Conservation (phyloP, 164 flowering plant genomes). For the Houttuynia cordata region DNA sequence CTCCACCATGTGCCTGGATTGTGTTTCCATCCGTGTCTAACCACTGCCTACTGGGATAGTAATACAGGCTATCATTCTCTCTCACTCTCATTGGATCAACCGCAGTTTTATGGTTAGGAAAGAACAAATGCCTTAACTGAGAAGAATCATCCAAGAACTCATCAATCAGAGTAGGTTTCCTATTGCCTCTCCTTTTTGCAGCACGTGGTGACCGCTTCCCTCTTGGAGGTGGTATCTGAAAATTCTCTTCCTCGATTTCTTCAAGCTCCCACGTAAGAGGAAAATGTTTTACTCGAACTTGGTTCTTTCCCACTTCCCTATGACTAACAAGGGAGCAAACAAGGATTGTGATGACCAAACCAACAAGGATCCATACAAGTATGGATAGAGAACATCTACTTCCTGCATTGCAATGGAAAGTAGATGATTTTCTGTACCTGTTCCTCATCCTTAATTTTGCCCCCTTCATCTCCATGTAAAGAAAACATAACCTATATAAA, state of each 20-base stretch:
- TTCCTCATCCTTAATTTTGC: slow-evolving; percentile 67
- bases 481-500: slow-evolving; percentile 41
- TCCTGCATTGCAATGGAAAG: slow-evolving; percentile 81
- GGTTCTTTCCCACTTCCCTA: slow-evolving; percentile 17
- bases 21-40: slow-evolving; percentile 90
- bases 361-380: slow-evolving; percentile 55
- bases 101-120: slow-evolving; percentile 55
- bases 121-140: slow-evolving; percentile 58
- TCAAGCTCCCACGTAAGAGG: slow-evolving; percentile 53
- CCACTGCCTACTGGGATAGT: slow-evolving; percentile 81
- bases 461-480: slow-evolving; percentile 50
- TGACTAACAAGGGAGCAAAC: slow-evolving; percentile 35
- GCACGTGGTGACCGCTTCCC: slow-evolving; percentile 87
- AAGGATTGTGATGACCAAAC: slow-evolving; percentile 54
- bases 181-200: slow-evolving; percentile 56
- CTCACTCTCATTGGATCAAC: slow-evolving; percentile 51
- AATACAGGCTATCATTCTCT: slow-evolving; percentile 50
- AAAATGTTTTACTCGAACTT: slow-evolving; percentile 23
- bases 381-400: slow-evolving; percentile 48
- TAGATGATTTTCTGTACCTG: slow-evolving; percentile 73
- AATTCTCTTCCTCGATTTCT: slow-evolving; percentile 68
- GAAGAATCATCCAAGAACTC: slow-evolving; percentile 94
- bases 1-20: slow-evolving; percentile 99
- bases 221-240: slow-evolving; percentile 71
- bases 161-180: slow-evolving; percentile 52